Conservation (phyloP, 179 eudicot genomes). For the Patellifolia procumbens region DNA sequence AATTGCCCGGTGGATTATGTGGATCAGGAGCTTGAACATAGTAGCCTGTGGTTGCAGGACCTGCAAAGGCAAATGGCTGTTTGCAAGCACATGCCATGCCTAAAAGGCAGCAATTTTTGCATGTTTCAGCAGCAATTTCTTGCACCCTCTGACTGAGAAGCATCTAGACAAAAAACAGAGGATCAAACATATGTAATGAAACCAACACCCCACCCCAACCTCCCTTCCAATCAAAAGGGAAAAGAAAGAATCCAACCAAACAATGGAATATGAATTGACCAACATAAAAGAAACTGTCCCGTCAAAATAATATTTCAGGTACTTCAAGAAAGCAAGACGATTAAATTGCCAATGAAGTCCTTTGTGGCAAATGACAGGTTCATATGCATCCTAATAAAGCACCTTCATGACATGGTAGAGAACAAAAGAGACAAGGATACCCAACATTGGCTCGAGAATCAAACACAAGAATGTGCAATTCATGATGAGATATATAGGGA, state of each 20-base stretch:
- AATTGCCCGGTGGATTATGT: conserved; percentile 45
- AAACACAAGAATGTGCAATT: too few relatives aligned
- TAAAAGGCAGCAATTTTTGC: conserved; percentile 81
- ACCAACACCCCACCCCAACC: neutral
- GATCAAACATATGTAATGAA: conserved; percentile 20
- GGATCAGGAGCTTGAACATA: conserved; percentile 79
- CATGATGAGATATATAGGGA: too few relatives aligned
- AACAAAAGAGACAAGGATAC: too few relatives aligned
- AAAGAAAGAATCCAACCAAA: neutral
- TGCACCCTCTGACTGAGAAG: conserved; percentile 95
- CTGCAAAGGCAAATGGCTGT: conserved; percentile 70
- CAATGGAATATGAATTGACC: neutral
- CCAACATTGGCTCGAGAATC: too few relatives aligned
- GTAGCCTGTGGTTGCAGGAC: conserved; percentile 59
- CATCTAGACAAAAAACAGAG: conserved; percentile 52
- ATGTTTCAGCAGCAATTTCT: conserved; percentile 85
- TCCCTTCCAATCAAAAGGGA: neutral
- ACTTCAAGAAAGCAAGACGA: neutral
- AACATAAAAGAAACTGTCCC: neutral
- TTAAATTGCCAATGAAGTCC: too few relatives aligned
- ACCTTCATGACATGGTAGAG: too few relatives aligned
- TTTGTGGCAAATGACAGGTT: too few relatives aligned
- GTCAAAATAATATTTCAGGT: neutral
- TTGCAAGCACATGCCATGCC: conserved; percentile 85
- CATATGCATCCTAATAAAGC: too few relatives aligned